Evolutionary conservation across 2,329 filamentous ascomycete species (phyloP).

Genomic region (Ophiostoma quercus): DNA sequence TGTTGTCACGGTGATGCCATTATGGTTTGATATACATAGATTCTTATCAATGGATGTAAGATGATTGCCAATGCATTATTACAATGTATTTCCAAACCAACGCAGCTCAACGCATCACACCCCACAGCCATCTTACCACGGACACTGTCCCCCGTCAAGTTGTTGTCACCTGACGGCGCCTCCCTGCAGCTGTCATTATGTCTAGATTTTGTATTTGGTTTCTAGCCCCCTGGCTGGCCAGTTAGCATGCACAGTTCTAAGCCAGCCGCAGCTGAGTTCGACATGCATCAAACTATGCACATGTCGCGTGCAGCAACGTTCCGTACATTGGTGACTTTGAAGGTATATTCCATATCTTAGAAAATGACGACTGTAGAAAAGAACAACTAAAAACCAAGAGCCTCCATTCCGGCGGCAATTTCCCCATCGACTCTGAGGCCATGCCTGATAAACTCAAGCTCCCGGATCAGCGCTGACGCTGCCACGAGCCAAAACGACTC

Average conservation of each 20-base stretch:
- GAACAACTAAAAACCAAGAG: background rate
- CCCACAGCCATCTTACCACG: too few relatives aligned
- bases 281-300: background rate
- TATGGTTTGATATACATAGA: too few relatives aligned
- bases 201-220: background rate
- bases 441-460: conserved; percentile 27
- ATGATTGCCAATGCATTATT: too few relatives aligned
- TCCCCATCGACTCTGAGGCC: conserved; percentile 8
- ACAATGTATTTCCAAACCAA: too few relatives aligned
- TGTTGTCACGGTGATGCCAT: too few relatives aligned
- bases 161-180: background rate
- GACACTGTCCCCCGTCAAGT: background rate
- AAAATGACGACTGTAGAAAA: background rate
- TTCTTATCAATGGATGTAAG: too few relatives aligned
- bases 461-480: conserved; percentile 31
- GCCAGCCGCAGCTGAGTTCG: background rate
- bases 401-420: conserved; percentile 15
- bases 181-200: background rate
- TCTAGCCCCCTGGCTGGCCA: background rate
- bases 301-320: background rate
- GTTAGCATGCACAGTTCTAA: background rate
- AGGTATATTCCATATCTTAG: too few relatives aligned
- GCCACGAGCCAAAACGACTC: conserved; percentile 35
- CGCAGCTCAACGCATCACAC: too few relatives aligned
- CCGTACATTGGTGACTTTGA: too few relatives aligned